A percentile compares a stretch with the other conserved stretches of the same genome.
These are phyloP conservation scores for Diophrys sp. DNA, from an alignment of 73 alveolate genomes.

Conservation along the genomic window DNA sequence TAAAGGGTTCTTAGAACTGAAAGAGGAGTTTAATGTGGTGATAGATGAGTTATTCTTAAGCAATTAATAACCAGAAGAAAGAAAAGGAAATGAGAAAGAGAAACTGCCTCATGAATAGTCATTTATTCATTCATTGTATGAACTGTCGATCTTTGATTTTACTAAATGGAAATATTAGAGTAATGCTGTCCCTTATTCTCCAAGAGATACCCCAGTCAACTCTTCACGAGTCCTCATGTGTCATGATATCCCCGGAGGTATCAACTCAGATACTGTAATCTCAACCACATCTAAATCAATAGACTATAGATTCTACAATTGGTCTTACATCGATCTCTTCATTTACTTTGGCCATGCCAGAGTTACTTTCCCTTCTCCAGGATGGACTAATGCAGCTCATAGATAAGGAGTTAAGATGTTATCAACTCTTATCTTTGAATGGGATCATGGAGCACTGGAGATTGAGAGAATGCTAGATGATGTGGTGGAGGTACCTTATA, in stretches of 20 bases:
- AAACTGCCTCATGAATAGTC: neutral
- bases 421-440: constrained; percentile 61
- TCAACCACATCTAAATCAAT: neutral
- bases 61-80: neutral
- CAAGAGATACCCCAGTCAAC: neutral
- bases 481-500: neutral
- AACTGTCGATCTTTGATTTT: constrained; percentile 17
- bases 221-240: constrained; percentile 42
- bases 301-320: constrained; percentile 65
- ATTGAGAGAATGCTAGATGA: constrained; percentile 31
- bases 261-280: constrained; percentile 23
- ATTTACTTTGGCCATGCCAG: constrained; percentile 67
- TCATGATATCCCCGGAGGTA: constrained; percentile 53
- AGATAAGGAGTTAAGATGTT: constrained; percentile 59
- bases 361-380: constrained; percentile 66
- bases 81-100: neutral
- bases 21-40: neutral
- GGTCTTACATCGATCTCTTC: constrained; percentile 64
- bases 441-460: constrained; percentile 60
- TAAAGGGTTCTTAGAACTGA: neutral
- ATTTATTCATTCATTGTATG: constrained; percentile 21
- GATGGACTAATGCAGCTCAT: constrained; percentile 57
- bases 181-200: neutral
- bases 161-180: neutral
- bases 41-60: neutral